Evolutionary conservation across 2,329 filamentous ascomycete genomes (phyloP).

Genomic region (Exutisphaerella laricina): DNA sequence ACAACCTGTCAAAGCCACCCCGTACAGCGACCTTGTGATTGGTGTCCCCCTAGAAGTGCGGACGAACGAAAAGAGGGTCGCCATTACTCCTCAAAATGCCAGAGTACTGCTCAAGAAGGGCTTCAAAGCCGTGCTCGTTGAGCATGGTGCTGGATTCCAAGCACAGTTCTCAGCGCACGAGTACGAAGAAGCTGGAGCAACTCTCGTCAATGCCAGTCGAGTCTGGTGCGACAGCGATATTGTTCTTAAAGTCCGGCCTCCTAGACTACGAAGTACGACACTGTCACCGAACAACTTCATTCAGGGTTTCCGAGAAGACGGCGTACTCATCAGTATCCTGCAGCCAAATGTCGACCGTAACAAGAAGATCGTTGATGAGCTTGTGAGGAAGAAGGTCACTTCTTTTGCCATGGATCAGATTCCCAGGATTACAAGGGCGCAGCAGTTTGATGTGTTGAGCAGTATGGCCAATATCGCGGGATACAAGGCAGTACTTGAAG

Average conservation of each 20-base stretch:
- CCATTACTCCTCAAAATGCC: slow-evolving; percentile 79
- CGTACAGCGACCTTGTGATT: slow-evolving; percentile 68
- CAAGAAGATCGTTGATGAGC: slow-evolving; percentile 64
- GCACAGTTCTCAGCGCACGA: slow-evolving; percentile 73
- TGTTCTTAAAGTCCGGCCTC: slow-evolving; percentile 75
- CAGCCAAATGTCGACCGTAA: slow-evolving; percentile 68
- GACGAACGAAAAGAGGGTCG: slow-evolving; percentile 73
- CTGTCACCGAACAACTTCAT: slow-evolving; percentile 56
- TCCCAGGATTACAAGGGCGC: slow-evolving; percentile 80
- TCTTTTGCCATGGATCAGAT: slow-evolving; percentile 91
- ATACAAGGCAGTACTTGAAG: slow-evolving; percentile 86
- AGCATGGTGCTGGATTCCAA: slow-evolving; percentile 70
- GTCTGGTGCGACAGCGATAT: slow-evolving; percentile 74
- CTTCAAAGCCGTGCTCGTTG: slow-evolving; percentile 68
- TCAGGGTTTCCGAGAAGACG: slow-evolving; percentile 59
- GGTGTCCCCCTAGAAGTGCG: slow-evolving; percentile 77
- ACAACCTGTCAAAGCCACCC: slow-evolving; percentile 35
- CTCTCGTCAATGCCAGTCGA: slow-evolving; percentile 61
- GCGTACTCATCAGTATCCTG: slow-evolving; percentile 75
- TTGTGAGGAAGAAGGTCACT: slow-evolving; percentile 66
- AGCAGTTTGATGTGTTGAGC: slow-evolving; percentile 79
- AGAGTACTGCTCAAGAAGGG: slow-evolving; percentile 79
- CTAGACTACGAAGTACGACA: slow-evolving; percentile 50
- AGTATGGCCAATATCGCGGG: slow-evolving; percentile 94
- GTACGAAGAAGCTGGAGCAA: slow-evolving; percentile 73